phyloP scores from a whole-genome alignment of 2,329 filamentous ascomycete species.

The Geosmithia flava region DNA sequence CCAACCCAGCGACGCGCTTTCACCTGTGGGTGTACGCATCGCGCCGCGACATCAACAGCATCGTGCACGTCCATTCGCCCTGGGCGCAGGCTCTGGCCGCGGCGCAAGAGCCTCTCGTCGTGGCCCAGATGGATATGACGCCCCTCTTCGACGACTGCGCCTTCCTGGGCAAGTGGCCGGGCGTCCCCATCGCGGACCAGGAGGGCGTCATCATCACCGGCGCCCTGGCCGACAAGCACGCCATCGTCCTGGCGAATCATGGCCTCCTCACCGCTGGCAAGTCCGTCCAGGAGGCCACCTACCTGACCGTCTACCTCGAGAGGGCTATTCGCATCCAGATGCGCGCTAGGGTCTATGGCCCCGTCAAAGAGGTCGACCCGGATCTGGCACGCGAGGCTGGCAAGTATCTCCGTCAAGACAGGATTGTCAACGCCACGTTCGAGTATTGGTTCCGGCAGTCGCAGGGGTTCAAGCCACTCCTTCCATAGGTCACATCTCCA shows the following conservation, averaged over 20 bases:
- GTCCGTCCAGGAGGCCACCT: slow-evolving; percentile 1
- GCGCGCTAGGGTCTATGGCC: slow-evolving; percentile 1
- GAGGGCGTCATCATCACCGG: slow-evolving; percentile 2
- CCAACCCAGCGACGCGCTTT: slow-evolving; percentile 4
- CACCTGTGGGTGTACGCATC: slow-evolving; percentile 3
- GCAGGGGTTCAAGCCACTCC: not conserved
- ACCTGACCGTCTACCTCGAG: slow-evolving; percentile 1
- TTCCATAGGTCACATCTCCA: no score
- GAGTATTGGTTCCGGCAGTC: slow-evolving; percentile 3
- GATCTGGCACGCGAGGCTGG: slow-evolving; percentile 1
- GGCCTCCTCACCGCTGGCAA: slow-evolving; percentile 2
- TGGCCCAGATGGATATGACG: slow-evolving; percentile 4
- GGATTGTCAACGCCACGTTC: slow-evolving; percentile 1
- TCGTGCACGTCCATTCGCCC: slow-evolving; percentile 2
- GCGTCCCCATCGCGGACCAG: slow-evolving; percentile 3
- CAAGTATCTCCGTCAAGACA: not conserved
- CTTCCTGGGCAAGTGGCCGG: slow-evolving; percentile 3
- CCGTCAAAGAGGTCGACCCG: slow-evolving; percentile 1
- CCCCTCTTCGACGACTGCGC: slow-evolving; percentile 1
- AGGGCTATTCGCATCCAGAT: slow-evolving; percentile 1
- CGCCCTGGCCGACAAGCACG: not conserved
- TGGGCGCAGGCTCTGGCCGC: slow-evolving; percentile 3
- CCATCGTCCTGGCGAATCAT: slow-evolving; percentile 2
- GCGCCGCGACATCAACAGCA: slow-evolving; percentile 2
- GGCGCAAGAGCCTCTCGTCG: slow-evolving; percentile 2